Evolutionary conservation across 2,329 filamentous ascomycete species (phyloP).

Genomic region (Beauveria pseudobassiana): DNA sequence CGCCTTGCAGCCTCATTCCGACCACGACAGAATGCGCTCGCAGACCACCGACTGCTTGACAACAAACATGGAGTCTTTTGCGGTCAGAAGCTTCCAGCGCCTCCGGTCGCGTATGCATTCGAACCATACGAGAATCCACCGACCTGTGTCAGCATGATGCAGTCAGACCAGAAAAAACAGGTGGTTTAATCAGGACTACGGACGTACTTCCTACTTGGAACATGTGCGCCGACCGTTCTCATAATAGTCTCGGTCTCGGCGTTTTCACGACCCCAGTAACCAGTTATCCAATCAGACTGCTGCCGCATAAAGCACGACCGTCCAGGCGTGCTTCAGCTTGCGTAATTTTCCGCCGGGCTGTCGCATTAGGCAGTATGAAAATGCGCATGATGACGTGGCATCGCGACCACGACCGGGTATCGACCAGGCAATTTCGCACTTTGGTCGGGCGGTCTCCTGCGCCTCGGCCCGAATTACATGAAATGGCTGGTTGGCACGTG

Average conservation of each 20-base stretch:
- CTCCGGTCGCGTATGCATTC: neutral
- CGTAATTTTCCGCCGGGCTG: neutral
- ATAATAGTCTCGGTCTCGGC: neutral
- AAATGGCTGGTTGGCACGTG: neutral
- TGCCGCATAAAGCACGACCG: neutral
- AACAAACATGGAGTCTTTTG: neutral
- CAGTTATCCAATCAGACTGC: neutral
- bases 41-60: neutral
- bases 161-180: neutral
- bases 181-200: neutral
- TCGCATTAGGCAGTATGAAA: neutral
- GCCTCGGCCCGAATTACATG: neutral
- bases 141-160: neutral
- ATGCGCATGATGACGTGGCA: neutral
- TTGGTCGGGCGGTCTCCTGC: neutral
- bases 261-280: neutral
- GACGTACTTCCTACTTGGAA: neutral
- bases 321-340: neutral
- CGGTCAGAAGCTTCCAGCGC: neutral
- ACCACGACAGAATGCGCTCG: neutral
- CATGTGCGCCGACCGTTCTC: neutral
- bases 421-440: neutral
- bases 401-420: neutral
- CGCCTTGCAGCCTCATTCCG: neutral
- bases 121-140: neutral